phyloP scores from a whole-genome alignment of 1,284 basidiomycete genomes.

The Trichosporon asahii region DNA sequence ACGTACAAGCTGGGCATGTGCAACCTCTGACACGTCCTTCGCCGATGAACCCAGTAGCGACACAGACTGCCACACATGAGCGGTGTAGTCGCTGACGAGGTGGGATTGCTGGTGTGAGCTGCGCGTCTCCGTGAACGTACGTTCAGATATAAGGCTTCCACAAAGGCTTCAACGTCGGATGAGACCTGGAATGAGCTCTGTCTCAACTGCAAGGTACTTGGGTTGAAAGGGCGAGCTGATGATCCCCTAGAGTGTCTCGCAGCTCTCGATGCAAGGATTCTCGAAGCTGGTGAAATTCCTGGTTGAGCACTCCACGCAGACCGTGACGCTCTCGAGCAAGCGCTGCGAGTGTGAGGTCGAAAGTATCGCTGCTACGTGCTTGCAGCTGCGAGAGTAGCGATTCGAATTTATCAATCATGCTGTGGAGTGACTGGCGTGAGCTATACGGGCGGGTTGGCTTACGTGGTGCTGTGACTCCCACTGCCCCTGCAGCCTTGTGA shows the following conservation, averaged over 20 bases:
- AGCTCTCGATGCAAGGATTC: neutral
- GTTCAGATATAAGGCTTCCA: neutral
- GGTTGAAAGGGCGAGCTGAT: neutral
- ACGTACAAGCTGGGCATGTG: neutral
- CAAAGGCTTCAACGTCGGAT: neutral
- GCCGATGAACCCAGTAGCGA: neutral
- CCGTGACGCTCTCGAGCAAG: neutral
- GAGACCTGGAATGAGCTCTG: neutral
- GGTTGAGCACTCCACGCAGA: neutral
- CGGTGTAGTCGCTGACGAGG: neutral
- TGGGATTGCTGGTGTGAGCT: neutral
- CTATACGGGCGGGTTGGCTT: neutral
- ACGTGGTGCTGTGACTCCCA: neutral
- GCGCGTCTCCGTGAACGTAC: neutral
- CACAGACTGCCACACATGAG: neutral
- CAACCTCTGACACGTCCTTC: neutral
- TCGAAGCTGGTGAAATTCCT: neutral
- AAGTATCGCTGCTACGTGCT: neutral
- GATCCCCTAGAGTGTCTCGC: neutral
- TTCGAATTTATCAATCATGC: neutral
- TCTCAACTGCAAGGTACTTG: neutral
- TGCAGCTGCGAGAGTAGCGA: neutral
- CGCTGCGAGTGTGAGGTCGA: neutral
- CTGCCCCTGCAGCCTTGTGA: neutral
- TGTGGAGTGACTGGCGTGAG: neutral